A percentile compares a stretch with the other conserved stretches of the same genome.
Evolutionary conservation across 306 rosid genomes (phyloP).

Genomic region (Rubus idaeus): DNA sequence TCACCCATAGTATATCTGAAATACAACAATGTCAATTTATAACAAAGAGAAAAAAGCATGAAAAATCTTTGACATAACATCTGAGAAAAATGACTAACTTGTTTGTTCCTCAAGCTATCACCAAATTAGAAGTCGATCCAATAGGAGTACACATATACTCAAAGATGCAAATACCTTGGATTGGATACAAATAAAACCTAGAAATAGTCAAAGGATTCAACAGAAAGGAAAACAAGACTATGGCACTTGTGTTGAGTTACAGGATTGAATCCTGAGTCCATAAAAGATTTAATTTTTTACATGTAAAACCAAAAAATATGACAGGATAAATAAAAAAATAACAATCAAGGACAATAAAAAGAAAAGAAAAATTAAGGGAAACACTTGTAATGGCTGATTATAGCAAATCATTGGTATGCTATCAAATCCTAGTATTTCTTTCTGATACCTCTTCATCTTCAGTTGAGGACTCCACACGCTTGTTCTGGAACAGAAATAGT

Average conservation of each 20-base stretch:
- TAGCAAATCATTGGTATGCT: not conserved
- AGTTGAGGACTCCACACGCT: slow-evolving; percentile 49
- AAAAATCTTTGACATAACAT: not conserved
- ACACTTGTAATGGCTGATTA: not conserved
- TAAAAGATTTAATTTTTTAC: no score
- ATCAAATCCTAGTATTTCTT: not conserved
- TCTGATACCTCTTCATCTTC: slow-evolving; percentile 58
- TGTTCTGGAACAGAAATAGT: slow-evolving; percentile 44
- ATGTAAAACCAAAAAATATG: not conserved
- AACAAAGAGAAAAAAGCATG: not conserved
- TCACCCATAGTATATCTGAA: not conserved
- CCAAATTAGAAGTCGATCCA: not conserved
- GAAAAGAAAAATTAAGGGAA: not conserved
- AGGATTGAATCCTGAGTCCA: not conserved
- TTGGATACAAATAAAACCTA: no score
- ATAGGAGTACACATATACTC: no score
- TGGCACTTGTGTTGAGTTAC: no score
- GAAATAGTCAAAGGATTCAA: no score
- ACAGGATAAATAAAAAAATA: not conserved
- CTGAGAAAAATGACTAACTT: not conserved
- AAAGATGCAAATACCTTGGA: no score
- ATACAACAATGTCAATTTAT: no score
- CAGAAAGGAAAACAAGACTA: not conserved
- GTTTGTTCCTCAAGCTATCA: not conserved
- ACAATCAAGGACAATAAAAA: not conserved